Evolutionary conservation across 1,284 basidiomycete species (phyloP).

Genomic region (Xerocomus nothofagi): DNA sequence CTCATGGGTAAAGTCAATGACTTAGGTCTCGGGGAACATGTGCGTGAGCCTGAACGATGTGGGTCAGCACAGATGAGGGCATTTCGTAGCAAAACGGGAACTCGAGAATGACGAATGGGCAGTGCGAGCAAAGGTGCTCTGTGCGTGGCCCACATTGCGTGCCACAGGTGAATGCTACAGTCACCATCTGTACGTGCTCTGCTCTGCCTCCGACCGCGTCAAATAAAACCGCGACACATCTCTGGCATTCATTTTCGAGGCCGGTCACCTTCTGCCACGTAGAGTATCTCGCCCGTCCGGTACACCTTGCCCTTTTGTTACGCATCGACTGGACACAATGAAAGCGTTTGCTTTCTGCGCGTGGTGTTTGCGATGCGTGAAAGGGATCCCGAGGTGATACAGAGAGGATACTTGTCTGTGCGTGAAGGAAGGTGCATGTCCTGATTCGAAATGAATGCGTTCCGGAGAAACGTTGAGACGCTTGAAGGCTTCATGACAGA

Average conservation of each 20-base stretch:
- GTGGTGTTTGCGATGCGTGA: constrained; percentile 12
- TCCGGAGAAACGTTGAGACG: constrained; percentile 29
- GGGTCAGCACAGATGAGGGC: constrained; percentile 12
- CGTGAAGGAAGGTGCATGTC: constrained; percentile 2
- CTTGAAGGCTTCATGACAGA: constrained; percentile 25
- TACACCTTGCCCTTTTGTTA: constrained; percentile 23
- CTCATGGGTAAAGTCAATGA: constrained; percentile 25
- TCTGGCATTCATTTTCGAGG: constrained; percentile 28
- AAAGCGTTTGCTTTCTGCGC: constrained; percentile 35
- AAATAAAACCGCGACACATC: constrained; percentile 23
- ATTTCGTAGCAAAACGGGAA: constrained; percentile 4
- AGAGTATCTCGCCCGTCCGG: constrained; percentile 30
- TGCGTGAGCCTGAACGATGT: constrained; percentile 26
- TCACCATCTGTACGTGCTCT: constrained; percentile 23
- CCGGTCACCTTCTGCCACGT: constrained; percentile 1
- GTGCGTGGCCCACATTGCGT: constrained; percentile 33
- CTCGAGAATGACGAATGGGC: constrained; percentile 21
- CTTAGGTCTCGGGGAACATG: constrained; percentile 22
- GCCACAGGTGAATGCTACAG: constrained; percentile 4
- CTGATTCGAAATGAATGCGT: constrained; percentile 21
- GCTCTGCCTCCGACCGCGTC: constrained; percentile 18
- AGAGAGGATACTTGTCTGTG: constrained; percentile 27
- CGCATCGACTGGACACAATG: constrained; percentile 10
- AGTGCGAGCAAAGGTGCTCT: constrained; percentile 24
- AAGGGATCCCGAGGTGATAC: constrained; percentile 35